These are phyloP conservation scores for Saccharomycopsis babjevae DNA, from an alignment of 805 yeast species.

Conservation along the genomic window DNA sequence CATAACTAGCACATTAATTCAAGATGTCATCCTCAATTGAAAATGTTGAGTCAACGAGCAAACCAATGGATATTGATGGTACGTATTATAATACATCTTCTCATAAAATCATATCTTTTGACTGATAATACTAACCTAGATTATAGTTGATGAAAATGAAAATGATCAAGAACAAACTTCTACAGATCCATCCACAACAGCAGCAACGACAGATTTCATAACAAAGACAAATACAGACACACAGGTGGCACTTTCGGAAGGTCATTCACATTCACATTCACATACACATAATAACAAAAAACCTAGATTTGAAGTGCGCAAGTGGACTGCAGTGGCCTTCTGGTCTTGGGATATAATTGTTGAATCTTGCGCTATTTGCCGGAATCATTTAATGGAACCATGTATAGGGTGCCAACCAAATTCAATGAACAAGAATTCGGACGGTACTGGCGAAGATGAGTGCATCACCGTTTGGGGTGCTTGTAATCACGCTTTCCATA, in stretches of 20 bases:
- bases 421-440: slow-evolving; percentile 48
- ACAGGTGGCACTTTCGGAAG: not conserved
- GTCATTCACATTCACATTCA: not conserved
- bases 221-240: not conserved
- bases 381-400: slow-evolving; percentile 96
- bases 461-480: slow-evolving; percentile 97
- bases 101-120: not conserved
- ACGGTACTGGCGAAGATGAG: slow-evolving; percentile 49
- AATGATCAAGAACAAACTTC: not conserved
- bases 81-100: not conserved
- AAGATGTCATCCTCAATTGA: not conserved
- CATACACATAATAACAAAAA: slow-evolving; percentile 25
- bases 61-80: not conserved
- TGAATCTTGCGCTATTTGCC: slow-evolving; percentile 95
- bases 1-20: too few species aligned
- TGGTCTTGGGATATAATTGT: slow-evolving; percentile 99
- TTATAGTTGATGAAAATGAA: not conserved
- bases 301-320: slow-evolving; percentile 83
- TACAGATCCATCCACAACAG: not conserved
- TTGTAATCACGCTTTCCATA: slow-evolving; percentile 97
- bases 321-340: slow-evolving; percentile 99
- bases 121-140: not conserved
- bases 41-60: not conserved
- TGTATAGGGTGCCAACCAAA: slow-evolving; percentile 95
- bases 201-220: not conserved